Conservation (phyloP, 2,329 filamentous ascomycete genomes). For the Graphilbum fragrans region DNA sequence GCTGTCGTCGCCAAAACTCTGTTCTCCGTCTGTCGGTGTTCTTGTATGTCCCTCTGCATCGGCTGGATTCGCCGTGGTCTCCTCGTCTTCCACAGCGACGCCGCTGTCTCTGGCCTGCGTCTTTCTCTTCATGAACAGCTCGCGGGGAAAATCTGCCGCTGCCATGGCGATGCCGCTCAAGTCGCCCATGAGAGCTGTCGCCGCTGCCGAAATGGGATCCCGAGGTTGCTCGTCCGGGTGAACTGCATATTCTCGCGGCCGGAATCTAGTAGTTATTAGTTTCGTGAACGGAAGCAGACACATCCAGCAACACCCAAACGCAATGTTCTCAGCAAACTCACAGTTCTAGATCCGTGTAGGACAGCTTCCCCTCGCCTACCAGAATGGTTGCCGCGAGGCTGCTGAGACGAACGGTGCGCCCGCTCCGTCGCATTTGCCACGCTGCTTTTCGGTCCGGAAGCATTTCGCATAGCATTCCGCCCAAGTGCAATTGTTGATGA, state of each 20-base stretch:
- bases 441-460: slow-evolving; percentile 57
- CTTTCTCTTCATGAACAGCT: slow-evolving; percentile 27
- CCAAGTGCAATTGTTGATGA: slow-evolving; percentile 55
- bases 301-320: too few species aligned
- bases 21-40: neutral
- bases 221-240: slow-evolving; percentile 64
- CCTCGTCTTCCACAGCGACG: too few species aligned
- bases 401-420: slow-evolving; percentile 47
- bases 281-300: neutral
- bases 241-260: slow-evolving; percentile 47
- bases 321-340: slow-evolving; percentile 19
- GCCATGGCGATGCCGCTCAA: slow-evolving; percentile 71
- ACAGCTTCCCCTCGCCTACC: slow-evolving; percentile 46
- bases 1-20: neutral
- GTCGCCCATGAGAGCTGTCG: slow-evolving; percentile 71
- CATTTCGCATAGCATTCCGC: slow-evolving; percentile 57
- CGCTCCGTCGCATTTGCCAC: slow-evolving; percentile 59
- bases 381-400: slow-evolving; percentile 58
- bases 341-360: slow-evolving; percentile 62
- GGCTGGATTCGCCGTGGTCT: too few species aligned
- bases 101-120: slow-evolving; percentile 9
- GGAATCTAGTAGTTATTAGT: slow-evolving; percentile 7
- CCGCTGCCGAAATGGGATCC: slow-evolving; percentile 68
- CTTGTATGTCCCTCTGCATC: too few species aligned
- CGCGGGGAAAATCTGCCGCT: slow-evolving; percentile 58